A percentile compares a stretch with the other conserved stretches of the same genome.
These are phyloP conservation scores for Scheffersomyces amazonensis DNA, from an alignment of 805 yeast genomes.

Conservation along the genomic window DNA sequence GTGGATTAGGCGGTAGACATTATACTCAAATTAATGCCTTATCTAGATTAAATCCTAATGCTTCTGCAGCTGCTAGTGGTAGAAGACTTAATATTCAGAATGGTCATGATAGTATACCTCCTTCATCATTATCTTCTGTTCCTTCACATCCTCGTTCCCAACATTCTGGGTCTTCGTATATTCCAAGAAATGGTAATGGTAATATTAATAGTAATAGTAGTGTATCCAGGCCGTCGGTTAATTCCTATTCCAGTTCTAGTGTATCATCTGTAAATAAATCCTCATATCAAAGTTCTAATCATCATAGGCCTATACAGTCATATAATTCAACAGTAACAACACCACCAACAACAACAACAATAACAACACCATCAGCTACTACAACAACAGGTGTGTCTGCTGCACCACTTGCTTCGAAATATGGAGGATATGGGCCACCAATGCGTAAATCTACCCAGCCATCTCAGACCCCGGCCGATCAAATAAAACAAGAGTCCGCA, in stretches of 20 bases:
- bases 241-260: background rate
- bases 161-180: background rate
- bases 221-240: background rate
- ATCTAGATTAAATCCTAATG: constrained; percentile 15
- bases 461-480: no score
- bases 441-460: no score
- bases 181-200: background rate
- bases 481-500: no score
- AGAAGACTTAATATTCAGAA: constrained; percentile 17
- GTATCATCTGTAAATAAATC: no score
- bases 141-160: background rate
- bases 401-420: background rate
- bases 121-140: background rate
- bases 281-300: background rate
- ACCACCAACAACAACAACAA: background rate
- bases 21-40: constrained; percentile 39
- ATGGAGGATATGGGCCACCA: background rate
- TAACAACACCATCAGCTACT: background rate
- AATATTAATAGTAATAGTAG: background rate
- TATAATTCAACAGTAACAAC: background rate
- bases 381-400: background rate
- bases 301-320: background rate
- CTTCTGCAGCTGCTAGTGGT: constrained; percentile 38
- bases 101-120: background rate
- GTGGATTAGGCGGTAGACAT: constrained; percentile 88